These are phyloP conservation scores for Elsinoe fawcettii DNA, from an alignment of 2,329 filamentous ascomycete species.

Conservation along the genomic window DNA sequence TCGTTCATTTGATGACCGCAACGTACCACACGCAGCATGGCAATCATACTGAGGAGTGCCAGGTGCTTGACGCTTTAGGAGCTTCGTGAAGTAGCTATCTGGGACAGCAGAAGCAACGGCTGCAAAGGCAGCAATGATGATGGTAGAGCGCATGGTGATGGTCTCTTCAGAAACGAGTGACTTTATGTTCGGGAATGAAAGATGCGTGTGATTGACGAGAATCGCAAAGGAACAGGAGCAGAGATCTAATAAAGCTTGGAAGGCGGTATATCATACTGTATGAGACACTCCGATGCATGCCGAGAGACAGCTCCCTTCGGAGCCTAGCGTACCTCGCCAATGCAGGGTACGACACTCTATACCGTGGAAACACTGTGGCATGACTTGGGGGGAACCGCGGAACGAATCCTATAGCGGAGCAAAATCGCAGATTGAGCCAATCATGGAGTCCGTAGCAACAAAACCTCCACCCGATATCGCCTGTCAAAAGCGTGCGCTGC, in stretches of 20 bases:
- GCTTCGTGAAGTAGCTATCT: neutral
- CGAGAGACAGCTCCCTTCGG: neutral
- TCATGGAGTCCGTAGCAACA: neutral
- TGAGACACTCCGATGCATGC: neutral
- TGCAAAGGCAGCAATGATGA: constrained; percentile 1
- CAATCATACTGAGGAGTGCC: constrained; percentile 31
- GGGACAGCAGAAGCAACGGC: neutral
- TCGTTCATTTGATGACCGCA: neutral
- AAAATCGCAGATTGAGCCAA: neutral
- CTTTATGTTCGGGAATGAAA: neutral
- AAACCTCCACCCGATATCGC: neutral
- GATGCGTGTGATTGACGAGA: neutral
- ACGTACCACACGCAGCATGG: constrained; percentile 30
- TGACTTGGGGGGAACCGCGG: neutral
- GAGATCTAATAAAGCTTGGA: neutral
- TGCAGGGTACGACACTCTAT: neutral
- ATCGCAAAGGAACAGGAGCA: neutral
- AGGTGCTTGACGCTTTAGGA: constrained; percentile 6
- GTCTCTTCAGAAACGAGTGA: neutral
- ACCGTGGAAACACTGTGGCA: too few species aligned
- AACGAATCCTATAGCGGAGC: neutral
- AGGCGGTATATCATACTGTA: neutral
- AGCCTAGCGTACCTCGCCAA: neutral
- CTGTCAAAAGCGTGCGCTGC: neutral
- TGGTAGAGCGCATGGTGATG: neutral